Evolutionary conservation across 1,284 basidiomycete species (phyloP).

Genomic region (Ceratobasidium sp.): DNA sequence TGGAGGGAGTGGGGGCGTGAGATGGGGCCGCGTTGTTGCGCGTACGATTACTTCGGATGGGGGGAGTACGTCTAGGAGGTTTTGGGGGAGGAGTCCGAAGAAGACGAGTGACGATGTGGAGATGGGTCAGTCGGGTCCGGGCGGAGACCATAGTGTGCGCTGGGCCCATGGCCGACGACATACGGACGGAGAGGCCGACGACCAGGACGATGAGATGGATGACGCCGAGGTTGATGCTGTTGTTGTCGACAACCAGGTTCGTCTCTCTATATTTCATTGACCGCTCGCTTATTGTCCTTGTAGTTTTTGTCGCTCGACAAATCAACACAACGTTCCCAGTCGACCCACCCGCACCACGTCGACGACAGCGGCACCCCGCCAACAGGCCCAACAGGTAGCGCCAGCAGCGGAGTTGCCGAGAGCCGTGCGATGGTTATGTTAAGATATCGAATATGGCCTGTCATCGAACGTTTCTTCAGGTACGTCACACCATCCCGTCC

Average conservation of each 20-base stretch:
- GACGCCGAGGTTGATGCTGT: conserved; percentile 54
- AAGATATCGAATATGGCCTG: conserved; percentile 39
- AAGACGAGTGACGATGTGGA: conserved; percentile 20
- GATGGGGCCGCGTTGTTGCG: conserved; percentile 33
- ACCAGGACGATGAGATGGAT: conserved; percentile 25
- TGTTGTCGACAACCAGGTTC: conserved; percentile 40
- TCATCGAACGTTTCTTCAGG: conserved; percentile 47
- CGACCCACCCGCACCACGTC: conserved; percentile 24
- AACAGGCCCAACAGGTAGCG: conserved; percentile 33
- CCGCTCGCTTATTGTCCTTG: neutral
- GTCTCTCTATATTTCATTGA: neutral
- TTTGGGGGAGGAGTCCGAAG: conserved; percentile 14
- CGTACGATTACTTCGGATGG: conserved; percentile 36
- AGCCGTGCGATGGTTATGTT: conserved; percentile 37
- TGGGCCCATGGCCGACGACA: conserved; percentile 15
- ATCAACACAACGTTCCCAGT: conserved; percentile 34
- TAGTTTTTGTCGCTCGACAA: conserved; percentile 40
- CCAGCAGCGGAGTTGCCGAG: conserved; percentile 42
- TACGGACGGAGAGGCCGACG: conserved; percentile 8
- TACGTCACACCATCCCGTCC: conserved; percentile 4
- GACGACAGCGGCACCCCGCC: conserved; percentile 36
- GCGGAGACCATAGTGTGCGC: conserved; percentile 13
- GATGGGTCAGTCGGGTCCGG: conserved; percentile 16
- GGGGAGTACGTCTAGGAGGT: conserved; percentile 2
- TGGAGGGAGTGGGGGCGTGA: conserved; percentile 12